Evolutionary conservation across 116 monocot genomes (phyloP), one percentile per base, ranked within the genome.

Genomic region (Cymodocea nodosa): DNA sequence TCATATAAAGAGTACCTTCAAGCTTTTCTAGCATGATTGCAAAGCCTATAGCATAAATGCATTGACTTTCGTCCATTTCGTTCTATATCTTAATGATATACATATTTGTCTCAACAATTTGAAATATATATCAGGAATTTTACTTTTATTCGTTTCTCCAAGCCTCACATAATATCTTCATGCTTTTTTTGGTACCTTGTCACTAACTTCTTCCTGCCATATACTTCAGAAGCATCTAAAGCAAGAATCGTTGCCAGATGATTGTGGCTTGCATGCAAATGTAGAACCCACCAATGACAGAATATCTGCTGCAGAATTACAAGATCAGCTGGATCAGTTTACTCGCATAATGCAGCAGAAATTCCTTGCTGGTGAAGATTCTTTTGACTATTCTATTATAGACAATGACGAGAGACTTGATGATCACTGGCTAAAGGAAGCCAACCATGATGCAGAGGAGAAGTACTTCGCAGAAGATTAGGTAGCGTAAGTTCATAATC

Each of bases 391-490:
- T 56, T 74, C 77, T 7, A 63, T 58, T 23, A 97, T 97, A 56
- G 95, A 97, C 67, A 74, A 82, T 55, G 81, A 97, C 44, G 95
- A 87, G 76, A 79, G 80, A 35, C 71, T 97, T 35, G 95, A 97
- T 71, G 95, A 97, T 74, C 78, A 97, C 59, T 97, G 95, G 95
- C 73, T 74, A 37, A 82, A 50, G 73, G 95, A 97, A 60, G 81
- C 85, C 15, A 87, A 78, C 59, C 78, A 74, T 23, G 95, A 90
- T 71, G 95, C 87, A 2, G 91, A 97, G 66, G 95, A 90, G 68
- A 95, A 82, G 58, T 97, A 97, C 59, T 97, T 97, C 50, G 85
- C 83, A 20, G 82, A 87, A 75, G 95, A 95, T 71, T 92, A 81
- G 64, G 35, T 56, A 56, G 15, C 1, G 44, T 6, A 44, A 6